These are phyloP conservation scores for Xeromyces bisporus DNA, from an alignment of 495 filamentous ascomycete species.

Conservation along the genomic window DNA sequence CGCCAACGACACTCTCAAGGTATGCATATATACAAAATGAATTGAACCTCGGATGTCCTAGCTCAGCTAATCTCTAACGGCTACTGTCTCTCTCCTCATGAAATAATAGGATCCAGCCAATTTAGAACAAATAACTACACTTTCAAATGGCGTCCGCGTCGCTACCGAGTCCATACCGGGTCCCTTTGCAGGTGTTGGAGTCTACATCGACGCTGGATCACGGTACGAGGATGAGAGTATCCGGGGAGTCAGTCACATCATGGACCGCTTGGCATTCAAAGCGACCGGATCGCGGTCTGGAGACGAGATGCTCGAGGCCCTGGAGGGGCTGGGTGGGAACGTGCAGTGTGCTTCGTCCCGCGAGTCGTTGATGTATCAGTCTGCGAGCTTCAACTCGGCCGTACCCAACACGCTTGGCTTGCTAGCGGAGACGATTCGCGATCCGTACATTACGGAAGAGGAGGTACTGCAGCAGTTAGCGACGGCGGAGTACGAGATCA, in stretches of 20 bases:
- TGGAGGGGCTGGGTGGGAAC: slow-evolving; percentile 81
- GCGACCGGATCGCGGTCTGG: slow-evolving; percentile 57
- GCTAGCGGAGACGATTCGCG: slow-evolving; percentile 84
- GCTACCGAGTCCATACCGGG: slow-evolving; percentile 92
- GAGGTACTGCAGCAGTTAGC: slow-evolving; percentile 75
- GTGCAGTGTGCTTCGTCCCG: slow-evolving; percentile 91
- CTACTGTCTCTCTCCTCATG: neutral
- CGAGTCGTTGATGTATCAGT: slow-evolving; percentile 97
- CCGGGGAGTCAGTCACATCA: slow-evolving; percentile 85
- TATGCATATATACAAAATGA: slow-evolving; percentile 6
- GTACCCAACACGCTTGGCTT: slow-evolving; percentile 70
- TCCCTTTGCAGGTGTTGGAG: slow-evolving; percentile 86
- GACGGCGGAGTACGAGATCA: slow-evolving; percentile 88
- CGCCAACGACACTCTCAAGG: slow-evolving; percentile 23
- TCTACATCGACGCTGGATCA: slow-evolving; percentile 93
- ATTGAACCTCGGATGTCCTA: neutral
- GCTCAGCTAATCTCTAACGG: too few species aligned
- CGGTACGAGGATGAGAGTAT: slow-evolving; percentile 78
- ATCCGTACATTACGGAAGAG: slow-evolving; percentile 75
- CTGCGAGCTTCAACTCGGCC: slow-evolving; percentile 90
- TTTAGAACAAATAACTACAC: slow-evolving; percentile 72
- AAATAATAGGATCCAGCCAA: slow-evolving; percentile 61
- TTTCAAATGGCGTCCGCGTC: slow-evolving; percentile 87
- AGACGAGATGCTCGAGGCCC: slow-evolving; percentile 71
- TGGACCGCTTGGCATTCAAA: slow-evolving; percentile 93